Evolutionary conservation across 345 rosid genomes (phyloP), one percentile per base, ranked within the genome.

Genomic region (Syzygium aromaticum): DNA sequence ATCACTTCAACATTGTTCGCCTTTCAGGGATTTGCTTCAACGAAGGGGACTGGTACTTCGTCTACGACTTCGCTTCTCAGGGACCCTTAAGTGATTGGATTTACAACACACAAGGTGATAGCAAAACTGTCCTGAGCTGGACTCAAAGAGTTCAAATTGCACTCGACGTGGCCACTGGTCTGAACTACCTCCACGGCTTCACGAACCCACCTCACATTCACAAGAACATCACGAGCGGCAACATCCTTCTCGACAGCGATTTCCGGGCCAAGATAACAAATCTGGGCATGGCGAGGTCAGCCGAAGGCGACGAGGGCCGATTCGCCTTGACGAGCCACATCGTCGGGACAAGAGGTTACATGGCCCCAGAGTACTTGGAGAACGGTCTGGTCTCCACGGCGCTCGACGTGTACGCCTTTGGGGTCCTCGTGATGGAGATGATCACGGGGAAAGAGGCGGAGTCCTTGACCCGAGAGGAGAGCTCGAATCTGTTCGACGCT

Each of bases 151-250:
- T 91, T 52, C 93, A 88, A 89, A 92, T 93, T 83, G 94, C 92
- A 49, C 85, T 91, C 86, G 95, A 93, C 89, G 89, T 92, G 73
- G 93, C 93, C 27, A 84, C 85, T 21, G 94, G 95, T 5, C 92
- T 92, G 88, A 89, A 88, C 87, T 91, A 92, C 84, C 92, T 92
- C 88, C 95, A 93, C 90, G 88, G 86, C 90, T 93, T 90, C 90
- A 90, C 93, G 14, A 51, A 51, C 28, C 92, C 94, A 52, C 89
- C 91, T 4, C 89, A 89, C 11, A 91, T 93, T 51, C 94, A 93
- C 88, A 90, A 91, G 89, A 92, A 91, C 77, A 89, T 92, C 52
- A 89, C 88, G 85, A 90, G 93, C 49, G 85, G 88, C 80, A 93
- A 89, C 33, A 84, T 92, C 86, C 89, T 92, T 12, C 93, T 93